A percentile compares a stretch with the other conserved stretches of the same genome.
phyloP scores from a whole-genome alignment of 2,329 filamentous ascomycete species.

The Domatiomyces catenatus region DNA sequence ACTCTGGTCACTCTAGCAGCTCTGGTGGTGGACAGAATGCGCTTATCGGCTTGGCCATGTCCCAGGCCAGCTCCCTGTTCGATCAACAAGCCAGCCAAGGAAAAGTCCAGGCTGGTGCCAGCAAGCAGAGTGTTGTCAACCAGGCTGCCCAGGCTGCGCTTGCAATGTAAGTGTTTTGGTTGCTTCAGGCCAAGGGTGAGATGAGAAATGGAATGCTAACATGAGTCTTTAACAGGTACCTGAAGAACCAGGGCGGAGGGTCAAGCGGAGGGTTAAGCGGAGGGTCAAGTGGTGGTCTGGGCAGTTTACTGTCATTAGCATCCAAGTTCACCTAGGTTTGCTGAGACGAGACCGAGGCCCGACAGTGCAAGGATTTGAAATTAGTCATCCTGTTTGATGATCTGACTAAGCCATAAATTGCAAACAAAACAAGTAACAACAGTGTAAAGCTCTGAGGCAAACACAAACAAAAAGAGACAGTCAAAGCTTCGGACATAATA shows the following conservation, averaged over 20 bases:
- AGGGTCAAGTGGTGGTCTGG: neutral
- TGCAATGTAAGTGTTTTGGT: conserved; percentile 58
- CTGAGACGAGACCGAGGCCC: neutral
- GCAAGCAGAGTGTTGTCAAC: conserved; percentile 67
- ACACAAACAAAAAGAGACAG: too few relatives aligned
- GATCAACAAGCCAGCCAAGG: conserved; percentile 43
- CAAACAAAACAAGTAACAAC: too few relatives aligned
- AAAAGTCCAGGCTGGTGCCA: conserved; percentile 42
- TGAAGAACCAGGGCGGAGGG: neutral
- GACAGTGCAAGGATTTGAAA: neutral
- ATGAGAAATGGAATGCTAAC: neutral
- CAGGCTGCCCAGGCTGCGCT: conserved; percentile 72
- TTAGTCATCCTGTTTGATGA: too few relatives aligned
- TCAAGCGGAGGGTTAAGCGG: too few relatives aligned
- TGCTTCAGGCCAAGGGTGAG: neutral
- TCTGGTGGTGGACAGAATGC: conserved; percentile 48
- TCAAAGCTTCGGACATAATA: too few relatives aligned
- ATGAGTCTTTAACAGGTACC: neutral
- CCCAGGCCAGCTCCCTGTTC: conserved; percentile 66
- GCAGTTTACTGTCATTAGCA: neutral
- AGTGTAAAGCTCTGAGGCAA: too few relatives aligned
- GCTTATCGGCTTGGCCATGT: conserved; percentile 76
- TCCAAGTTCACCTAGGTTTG: neutral
- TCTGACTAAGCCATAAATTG: too few relatives aligned
- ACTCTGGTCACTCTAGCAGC: conserved; percentile 17